Evolutionary conservation across 2,329 filamentous ascomycete genomes (phyloP), one percentile per base, ranked within the genome.

Genomic region (Sphaerulina populicola): DNA sequence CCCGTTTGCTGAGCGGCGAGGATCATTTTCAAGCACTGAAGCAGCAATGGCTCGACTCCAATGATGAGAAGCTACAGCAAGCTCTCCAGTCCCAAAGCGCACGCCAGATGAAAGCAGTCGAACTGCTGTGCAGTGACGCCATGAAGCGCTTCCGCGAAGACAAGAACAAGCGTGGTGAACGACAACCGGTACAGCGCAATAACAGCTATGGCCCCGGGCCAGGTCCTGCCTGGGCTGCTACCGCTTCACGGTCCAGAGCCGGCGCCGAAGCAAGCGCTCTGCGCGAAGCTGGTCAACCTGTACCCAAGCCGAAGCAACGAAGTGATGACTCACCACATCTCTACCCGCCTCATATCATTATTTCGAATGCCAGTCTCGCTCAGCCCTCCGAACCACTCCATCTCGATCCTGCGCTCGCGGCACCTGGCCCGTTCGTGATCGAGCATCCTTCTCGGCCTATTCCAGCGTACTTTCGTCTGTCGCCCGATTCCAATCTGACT

Each of bases 71-170:
- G 15, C 49, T 64, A 8, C 51, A 57, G 18, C 49, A 56, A 38
- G 61, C 57, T 14, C 33, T 61, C 12, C 36, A 52, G 9, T 58
- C 58, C 15, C 51, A 56, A 23, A 57, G 62, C 41, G 51, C 57
- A 2, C 68, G 73, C 41, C 86, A 82, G 64, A 64, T 79, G 31
- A 82, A 79, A 57, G 84, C 84, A 1, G 67, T 90, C 42, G 84
- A 90, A 55, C 74, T 85, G 0, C 70, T 93, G 3, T 85, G 84
- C 47, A 77, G 82, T 46, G 86, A 91, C 67, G 83, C 88, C 14
- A 83, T 87, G 77, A 90, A 90, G 69, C 77, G 87, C 43, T 74
- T 85, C 47, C 78, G 83, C 33, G 83, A 88, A 60, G 82, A 86
- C 57, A 77, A 79, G 53, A 73, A 73, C 0, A 80, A 78, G 45